Evolutionary conservation across 1,139 yeast genomes (phyloP), one percentile per base, ranked within the genome.

Genomic region (Kluyveromyces sp.): DNA sequence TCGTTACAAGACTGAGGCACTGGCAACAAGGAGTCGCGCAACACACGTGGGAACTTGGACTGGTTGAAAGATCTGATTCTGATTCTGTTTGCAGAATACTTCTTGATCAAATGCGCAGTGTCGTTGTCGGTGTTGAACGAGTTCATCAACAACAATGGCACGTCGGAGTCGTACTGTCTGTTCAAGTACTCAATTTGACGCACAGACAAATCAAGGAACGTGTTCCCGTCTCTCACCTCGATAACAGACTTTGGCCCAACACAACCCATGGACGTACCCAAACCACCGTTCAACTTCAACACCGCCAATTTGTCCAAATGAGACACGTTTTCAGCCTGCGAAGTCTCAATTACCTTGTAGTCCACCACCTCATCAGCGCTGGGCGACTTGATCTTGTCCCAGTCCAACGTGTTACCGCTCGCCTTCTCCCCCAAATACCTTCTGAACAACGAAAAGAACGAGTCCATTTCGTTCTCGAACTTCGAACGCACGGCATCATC

Each of bases 191-290:
- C 98, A 61, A 92, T 90, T 72, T 92, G 98, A 67, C 98, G 85
- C 37, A 92, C 98, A 43, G 96, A 77, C 60, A 92, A 78, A 67
- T 92, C 98, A 67, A 92, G 78, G 69, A 92, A 92, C 37, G 97
- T 85, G 77, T 92, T 94, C 53, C 98, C 98, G 59, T 92, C 98
- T 68, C 98, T 83, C 45, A 92, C 98, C 72, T 92, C 98, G 66
- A 92, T 94, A 55, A 92, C 95, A 26, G 96, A 86, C 70, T 92
- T 92, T 53, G 98, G 98, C 49, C 98, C 98, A 53, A 92, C 97
- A 73, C 98, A 94, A 48, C 98, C 98, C 98, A 92, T 92, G 15
- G 98, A 90, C 35, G 98, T 92, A 65, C 98, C 98, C 58, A 92
- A 77, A 45, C 98, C 98, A 74, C 98, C 98, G 67, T 92, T 92